Conservation (phyloP, 1,284 basidiomycete species). For the Apiotrichum mycotoxinovorans region DNA sequence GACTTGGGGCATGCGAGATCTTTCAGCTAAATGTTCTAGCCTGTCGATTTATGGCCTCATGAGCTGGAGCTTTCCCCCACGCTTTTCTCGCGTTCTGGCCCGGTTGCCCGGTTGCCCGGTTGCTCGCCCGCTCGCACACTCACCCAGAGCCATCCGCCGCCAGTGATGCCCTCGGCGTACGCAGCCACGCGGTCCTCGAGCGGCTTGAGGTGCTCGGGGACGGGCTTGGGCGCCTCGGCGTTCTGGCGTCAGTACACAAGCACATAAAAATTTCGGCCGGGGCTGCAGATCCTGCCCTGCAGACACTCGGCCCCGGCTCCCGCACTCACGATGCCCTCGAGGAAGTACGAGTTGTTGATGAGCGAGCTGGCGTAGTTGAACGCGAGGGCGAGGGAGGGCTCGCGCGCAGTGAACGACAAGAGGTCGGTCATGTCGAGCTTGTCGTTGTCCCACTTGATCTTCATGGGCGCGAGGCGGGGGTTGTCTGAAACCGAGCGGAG, state of each 20-base stretch:
- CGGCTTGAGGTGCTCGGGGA: slow-evolving; percentile 26
- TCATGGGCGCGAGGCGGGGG: slow-evolving; percentile 36
- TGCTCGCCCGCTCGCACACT: slow-evolving; percentile 52
- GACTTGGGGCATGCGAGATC: slow-evolving; percentile 1
- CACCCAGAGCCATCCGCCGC: slow-evolving; percentile 73
- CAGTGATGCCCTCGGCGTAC: slow-evolving; percentile 47
- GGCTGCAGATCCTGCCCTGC: no score
- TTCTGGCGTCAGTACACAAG: slow-evolving; percentile 19
- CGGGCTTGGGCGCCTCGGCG: slow-evolving; percentile 25
- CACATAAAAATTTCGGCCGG: no score
- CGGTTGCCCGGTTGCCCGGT: no score
- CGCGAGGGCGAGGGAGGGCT: slow-evolving; percentile 63
- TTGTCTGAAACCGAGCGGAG: slow-evolving; percentile 27
- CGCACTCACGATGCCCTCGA: slow-evolving; percentile 72
- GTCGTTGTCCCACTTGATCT: slow-evolving; percentile 43
- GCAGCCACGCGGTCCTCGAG: slow-evolving; percentile 43
- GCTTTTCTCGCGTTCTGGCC: no score
- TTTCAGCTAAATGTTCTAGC: no score
- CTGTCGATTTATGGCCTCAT: no score
- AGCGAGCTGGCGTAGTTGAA: slow-evolving; percentile 92
- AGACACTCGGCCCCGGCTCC: no score
- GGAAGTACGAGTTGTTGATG: slow-evolving; percentile 94
- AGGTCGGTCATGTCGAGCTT: slow-evolving; percentile 44
- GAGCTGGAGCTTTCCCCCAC: no score
- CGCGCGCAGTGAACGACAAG: slow-evolving; percentile 67